Base-by-base conservation (phyloP, 768 basidiomycete genomes). In the Pleurotus pulmonarius region DNA sequence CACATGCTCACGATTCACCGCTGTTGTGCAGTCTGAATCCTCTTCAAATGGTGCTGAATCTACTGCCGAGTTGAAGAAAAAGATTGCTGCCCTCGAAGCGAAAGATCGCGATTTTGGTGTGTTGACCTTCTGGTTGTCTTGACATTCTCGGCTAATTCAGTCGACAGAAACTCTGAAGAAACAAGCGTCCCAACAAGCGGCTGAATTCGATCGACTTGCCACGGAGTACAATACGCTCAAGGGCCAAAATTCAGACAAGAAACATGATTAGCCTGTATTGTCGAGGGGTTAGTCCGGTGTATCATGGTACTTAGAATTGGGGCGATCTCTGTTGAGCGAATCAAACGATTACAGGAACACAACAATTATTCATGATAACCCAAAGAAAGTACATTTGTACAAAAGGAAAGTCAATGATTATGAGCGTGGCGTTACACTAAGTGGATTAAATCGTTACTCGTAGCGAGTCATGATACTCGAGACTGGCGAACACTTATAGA, bases 191-290 rank as follows among this genome's bases (percentile, higher is more conserved):
- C 87, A 90, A 62, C 90, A 94, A 60, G 86, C 84, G 3, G 77
- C 75, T 20, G 90, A 94, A 66, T 94, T 90, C 63, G 87, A 93
- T 72, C 79, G 92, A 54, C 82, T 95, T 54, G 88, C 91, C 1
- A 87, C 84, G 3, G 83, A 86, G 69, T 84, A 85, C 71, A 92
- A 91, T 67, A 75, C 84, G 57, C 78, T 82, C 48, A 87, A 87
- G 0, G 90, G 89, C 3, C 68, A 70, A 38, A 67, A 70, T 1
- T 81, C 78, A 15, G 70, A 81, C 7, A 49, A 59, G 38, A 61
- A 61, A 44, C 26, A 39, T 13, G 47, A 44, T 18, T 55, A 34
- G 29, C 11, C 9, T 34, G 7, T 9, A 8, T 29, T 8, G 11
- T 29, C 9, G 26, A 29, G 26, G 26, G 26, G 7, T 29, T 29